Percentiles rank a stretch among this genome's conserved stretches.
Conservation (phyloP, 108 stramenopile species). For the Asterionellopsis glacialis region DNA sequence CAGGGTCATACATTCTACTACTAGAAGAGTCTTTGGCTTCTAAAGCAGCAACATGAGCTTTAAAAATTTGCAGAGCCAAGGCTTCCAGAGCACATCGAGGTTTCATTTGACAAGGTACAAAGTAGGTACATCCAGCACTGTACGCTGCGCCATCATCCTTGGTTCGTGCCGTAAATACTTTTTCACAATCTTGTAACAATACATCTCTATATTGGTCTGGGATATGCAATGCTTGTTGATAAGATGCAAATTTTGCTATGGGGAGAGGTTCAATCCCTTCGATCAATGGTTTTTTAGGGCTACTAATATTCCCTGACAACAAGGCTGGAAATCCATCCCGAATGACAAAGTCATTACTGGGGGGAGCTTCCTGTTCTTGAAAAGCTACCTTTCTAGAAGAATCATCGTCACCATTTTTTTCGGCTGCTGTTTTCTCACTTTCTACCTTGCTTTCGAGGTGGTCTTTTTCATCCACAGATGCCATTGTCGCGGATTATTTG, state of each 20-base stretch:
- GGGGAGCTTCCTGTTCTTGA: too few relatives aligned
- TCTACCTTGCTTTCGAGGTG: too few relatives aligned
- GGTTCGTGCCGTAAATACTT: constrained; percentile 73
- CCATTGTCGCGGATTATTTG: too few relatives aligned
- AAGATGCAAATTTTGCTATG: constrained; percentile 54
- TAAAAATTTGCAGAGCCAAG: constrained; percentile 69
- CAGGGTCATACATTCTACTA: constrained; percentile 63
- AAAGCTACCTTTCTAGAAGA: too few relatives aligned
- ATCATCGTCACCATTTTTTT: too few relatives aligned
- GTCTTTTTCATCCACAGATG: too few relatives aligned
- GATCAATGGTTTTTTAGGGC: too few relatives aligned
- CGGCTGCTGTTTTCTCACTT: too few relatives aligned
- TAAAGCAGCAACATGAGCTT: constrained; percentile 54
- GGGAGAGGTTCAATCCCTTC: constrained; percentile 76
- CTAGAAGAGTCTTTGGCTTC: too few relatives aligned
- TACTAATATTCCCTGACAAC: too few relatives aligned
- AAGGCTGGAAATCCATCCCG: too few relatives aligned
- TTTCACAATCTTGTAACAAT: constrained; percentile 59
- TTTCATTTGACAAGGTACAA: constrained; percentile 70
- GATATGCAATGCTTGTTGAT: constrained; percentile 38
- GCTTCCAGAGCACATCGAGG: constrained; percentile 83
- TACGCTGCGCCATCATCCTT: constrained; percentile 68
- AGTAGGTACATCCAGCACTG: constrained; percentile 76
- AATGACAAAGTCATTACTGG: too few relatives aligned
- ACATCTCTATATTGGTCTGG: constrained; percentile 8